A percentile compares a stretch with the other conserved stretches of the same genome.
These are phyloP conservation scores for Filobasidium floriforme DNA, from an alignment of 768 basidiomycete species.

Conservation along the genomic window DNA sequence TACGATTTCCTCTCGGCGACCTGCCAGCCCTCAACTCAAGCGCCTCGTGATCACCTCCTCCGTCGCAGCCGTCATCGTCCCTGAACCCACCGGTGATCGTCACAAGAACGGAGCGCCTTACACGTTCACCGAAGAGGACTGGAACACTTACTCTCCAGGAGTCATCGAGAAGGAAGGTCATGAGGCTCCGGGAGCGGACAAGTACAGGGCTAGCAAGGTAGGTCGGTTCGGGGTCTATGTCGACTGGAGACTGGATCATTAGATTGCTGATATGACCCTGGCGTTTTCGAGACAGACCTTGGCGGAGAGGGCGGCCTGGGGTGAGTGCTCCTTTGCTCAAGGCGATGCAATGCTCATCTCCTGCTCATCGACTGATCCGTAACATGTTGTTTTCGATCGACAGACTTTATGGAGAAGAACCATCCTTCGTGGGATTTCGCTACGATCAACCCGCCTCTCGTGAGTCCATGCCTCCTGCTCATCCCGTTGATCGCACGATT, in stretches of 20 bases:
- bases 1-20: no score
- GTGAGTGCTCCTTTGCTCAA: background rate
- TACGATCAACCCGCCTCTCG: conserved; percentile 41
- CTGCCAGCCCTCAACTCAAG: conserved; percentile 51
- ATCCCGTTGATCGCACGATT: background rate
- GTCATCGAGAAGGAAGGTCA: conserved; percentile 52
- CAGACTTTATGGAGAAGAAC: conserved; percentile 39
- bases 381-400: background rate
- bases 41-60: conserved; percentile 66
- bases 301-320: conserved; percentile 37
- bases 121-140: conserved; percentile 49
- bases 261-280: background rate
- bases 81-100: conserved; percentile 33
- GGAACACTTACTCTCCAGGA: conserved; percentile 54
- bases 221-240: background rate
- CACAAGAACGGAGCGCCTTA: conserved; percentile 31
- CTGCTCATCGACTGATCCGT: background rate
- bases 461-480: conserved; percentile 9
- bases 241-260: background rate
- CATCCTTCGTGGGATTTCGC: conserved; percentile 38
- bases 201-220: conserved; percentile 37
- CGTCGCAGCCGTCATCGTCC: conserved; percentile 46
- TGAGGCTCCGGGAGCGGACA: conserved; percentile 46
- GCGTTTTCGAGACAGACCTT: conserved; percentile 24
- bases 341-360: conserved; percentile 1